Evolutionary conservation across 2,329 filamentous ascomycete species (phyloP).

Genomic region (Myrmaecium sp.): DNA sequence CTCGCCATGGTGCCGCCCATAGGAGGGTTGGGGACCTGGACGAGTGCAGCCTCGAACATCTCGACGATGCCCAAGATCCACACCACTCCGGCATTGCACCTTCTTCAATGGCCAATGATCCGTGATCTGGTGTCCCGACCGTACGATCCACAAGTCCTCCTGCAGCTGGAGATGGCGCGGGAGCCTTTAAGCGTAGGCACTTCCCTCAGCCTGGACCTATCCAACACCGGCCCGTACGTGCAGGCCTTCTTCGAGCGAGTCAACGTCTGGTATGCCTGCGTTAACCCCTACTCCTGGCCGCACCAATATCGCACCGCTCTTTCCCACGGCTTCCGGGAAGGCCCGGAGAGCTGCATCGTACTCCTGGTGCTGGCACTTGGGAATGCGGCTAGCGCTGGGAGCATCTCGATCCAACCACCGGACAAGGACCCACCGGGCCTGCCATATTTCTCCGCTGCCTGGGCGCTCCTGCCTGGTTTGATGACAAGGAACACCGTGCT

Average conservation of each 20-base stretch:
- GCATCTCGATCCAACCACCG: slow-evolving; percentile 53
- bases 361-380: slow-evolving; percentile 62
- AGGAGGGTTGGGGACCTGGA: slow-evolving; percentile 56
- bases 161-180: slow-evolving; percentile 66
- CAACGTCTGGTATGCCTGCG: slow-evolving; percentile 73
- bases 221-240: slow-evolving; percentile 58
- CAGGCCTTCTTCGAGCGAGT: slow-evolving; percentile 67
- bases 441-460: slow-evolving; percentile 66
- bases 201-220: slow-evolving; percentile 51
- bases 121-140: slow-evolving; percentile 58
- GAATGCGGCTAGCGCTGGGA: slow-evolving; percentile 57
- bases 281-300: slow-evolving; percentile 68
- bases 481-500: slow-evolving; percentile 68
- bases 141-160: slow-evolving; percentile 65
- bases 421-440: slow-evolving; percentile 58
- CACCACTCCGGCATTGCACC: slow-evolving; percentile 61
- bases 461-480: slow-evolving; percentile 58
- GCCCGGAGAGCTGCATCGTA: slow-evolving; percentile 68
- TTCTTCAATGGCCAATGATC: slow-evolving; percentile 68
- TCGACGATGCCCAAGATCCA: slow-evolving; percentile 76
- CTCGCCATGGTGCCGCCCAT: slow-evolving; percentile 22
- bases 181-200: slow-evolving; percentile 44
- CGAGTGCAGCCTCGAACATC: slow-evolving; percentile 45
- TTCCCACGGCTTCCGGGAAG: slow-evolving; percentile 59
- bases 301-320: slow-evolving; percentile 59